A percentile compares a stretch with the other conserved stretches of the same genome.
These are phyloP conservation scores for Ceratocystis variospora DNA, from an alignment of 2,329 filamentous ascomycete genomes.

Conservation along the genomic window DNA sequence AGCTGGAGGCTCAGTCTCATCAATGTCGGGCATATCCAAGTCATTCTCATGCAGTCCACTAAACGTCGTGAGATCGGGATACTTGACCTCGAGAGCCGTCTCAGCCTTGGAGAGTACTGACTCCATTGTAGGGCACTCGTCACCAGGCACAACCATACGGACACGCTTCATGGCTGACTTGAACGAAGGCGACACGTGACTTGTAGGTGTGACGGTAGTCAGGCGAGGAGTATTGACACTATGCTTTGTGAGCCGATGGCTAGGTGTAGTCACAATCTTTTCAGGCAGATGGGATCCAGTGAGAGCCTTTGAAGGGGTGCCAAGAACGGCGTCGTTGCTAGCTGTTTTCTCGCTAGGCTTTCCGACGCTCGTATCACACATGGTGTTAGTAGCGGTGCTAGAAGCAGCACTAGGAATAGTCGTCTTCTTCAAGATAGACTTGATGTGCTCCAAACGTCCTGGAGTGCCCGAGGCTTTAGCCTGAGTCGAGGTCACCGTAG, in stretches of 20 bases:
- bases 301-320: constrained; percentile 24
- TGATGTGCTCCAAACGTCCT: constrained; percentile 41
- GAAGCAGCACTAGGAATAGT: constrained; percentile 19
- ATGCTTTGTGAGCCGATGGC: constrained; percentile 53
- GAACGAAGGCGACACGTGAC: constrained; percentile 15
- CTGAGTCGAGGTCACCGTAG: constrained; percentile 23
- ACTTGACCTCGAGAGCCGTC: constrained; percentile 29
- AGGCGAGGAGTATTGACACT: constrained; percentile 69
- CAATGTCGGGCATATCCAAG: constrained; percentile 19
- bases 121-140: constrained; percentile 27
- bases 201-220: constrained; percentile 22
- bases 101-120: constrained; percentile 22
- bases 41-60: constrained; percentile 23
- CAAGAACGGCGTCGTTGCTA: constrained; percentile 33
- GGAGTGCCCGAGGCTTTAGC: constrained; percentile 30
- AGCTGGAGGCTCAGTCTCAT: constrained; percentile 27
- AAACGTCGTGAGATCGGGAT: constrained; percentile 40
- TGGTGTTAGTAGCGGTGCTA: too few species aligned
- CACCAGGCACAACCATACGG: constrained; percentile 21
- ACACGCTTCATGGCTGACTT: constrained; percentile 18
- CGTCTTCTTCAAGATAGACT: constrained; percentile 41
- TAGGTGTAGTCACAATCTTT: constrained; percentile 49
- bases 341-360: constrained; percentile 28
- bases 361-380: too few species aligned
- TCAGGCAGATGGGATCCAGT: constrained; percentile 27